Evolutionary conservation across 1,139 yeast genomes (phyloP).

Genomic region (Entelexis sorbosivorans): DNA sequence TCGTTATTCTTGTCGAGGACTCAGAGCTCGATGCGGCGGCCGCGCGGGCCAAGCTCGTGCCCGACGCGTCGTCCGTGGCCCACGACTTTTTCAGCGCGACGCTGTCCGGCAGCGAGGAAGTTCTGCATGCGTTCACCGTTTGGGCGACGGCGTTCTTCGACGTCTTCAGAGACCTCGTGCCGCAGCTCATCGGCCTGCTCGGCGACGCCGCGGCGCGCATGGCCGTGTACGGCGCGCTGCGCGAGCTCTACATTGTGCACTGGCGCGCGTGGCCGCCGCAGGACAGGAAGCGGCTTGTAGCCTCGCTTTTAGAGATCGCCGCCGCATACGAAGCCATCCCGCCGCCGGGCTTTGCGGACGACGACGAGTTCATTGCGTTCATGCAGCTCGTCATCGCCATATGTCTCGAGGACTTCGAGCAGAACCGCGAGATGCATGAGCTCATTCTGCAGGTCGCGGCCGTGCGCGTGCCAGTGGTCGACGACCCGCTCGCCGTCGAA

Average conservation of each 20-base stretch:
- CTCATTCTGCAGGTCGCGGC: constrained; percentile 46
- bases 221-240: neutral
- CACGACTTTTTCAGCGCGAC: neutral
- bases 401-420: constrained; percentile 15
- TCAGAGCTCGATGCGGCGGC: constrained; percentile 11
- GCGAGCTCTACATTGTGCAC: constrained; percentile 2
- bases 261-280: constrained; percentile 10
- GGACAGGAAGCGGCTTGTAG: neutral
- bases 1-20: constrained; percentile 21
- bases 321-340: neutral
- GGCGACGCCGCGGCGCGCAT: neutral
- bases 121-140: constrained; percentile 12
- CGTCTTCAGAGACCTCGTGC: constrained; percentile 16
- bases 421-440: constrained; percentile 21
- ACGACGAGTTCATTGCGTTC: constrained; percentile 15
- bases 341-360: constrained; percentile 14
- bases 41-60: constrained; percentile 18
- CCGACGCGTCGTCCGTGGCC: constrained; percentile 12
- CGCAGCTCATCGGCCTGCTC: constrained; percentile 10
- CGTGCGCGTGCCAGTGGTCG: constrained; percentile 50
- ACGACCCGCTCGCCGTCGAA: constrained; percentile 58
- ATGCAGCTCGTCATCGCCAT: constrained; percentile 20
- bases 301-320: neutral
- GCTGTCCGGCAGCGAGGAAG: neutral
- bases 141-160: constrained; percentile 21